Conservation (phyloP, 495 filamentous ascomycete genomes). For the Podospora conica region DNA sequence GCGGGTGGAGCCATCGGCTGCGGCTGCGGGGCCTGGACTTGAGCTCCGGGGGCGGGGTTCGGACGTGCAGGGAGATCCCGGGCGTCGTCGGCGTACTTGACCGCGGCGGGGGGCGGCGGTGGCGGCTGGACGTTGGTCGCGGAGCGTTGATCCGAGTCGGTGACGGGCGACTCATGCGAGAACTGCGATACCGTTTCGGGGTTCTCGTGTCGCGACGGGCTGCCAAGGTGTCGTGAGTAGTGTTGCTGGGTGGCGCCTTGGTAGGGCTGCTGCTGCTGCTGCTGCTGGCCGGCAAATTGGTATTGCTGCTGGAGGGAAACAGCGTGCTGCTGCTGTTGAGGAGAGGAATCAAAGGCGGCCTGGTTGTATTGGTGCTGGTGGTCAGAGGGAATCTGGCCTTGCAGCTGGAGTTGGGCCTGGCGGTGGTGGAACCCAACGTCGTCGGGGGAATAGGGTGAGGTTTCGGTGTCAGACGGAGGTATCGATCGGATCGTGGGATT, state of each 20-base stretch:
- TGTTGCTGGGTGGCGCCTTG: conserved; percentile 27
- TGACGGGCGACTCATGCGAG: conserved; percentile 54
- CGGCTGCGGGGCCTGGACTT: conserved; percentile 29
- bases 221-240: conserved; percentile 34
- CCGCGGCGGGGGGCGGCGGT: conserved; percentile 35
- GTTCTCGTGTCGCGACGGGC: conserved; percentile 42
- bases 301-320: conserved; percentile 30
- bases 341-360: conserved; percentile 30
- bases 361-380: conserved; percentile 33
- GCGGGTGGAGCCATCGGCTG: conserved; percentile 47
- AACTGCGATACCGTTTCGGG: conserved; percentile 52
- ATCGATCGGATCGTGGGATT: conserved; percentile 39
- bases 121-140: conserved; percentile 32
- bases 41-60: conserved; percentile 23
- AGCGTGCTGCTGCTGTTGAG: conserved; percentile 29
- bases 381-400: conserved; percentile 21
- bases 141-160: conserved; percentile 38
- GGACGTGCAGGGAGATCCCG: conserved; percentile 28
- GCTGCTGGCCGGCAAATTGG: conserved; percentile 22
- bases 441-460: conserved; percentile 37
- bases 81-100: conserved; percentile 30
- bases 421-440: conserved; percentile 36
- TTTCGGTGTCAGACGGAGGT: conserved; percentile 27
- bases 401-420: conserved; percentile 34
- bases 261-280: conserved; percentile 33